phyloP scores from a whole-genome alignment of 495 filamentous ascomycete species.

The Penicillium cinerascens region DNA sequence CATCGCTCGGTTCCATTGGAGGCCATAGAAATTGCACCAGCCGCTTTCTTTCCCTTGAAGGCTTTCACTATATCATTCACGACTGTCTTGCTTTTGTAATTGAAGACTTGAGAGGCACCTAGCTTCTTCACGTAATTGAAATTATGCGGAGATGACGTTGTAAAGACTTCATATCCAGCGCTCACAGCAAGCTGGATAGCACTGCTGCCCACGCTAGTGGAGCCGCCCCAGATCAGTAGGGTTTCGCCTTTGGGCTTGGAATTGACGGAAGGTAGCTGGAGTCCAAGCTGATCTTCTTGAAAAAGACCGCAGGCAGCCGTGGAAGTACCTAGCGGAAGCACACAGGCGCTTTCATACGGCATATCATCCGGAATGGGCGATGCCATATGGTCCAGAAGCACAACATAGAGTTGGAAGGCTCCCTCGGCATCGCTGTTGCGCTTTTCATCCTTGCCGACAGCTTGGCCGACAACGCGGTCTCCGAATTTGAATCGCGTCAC shows the following conservation, averaged over 20 bases:
- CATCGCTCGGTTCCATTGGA: conserved; percentile 5
- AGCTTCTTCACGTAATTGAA: conserved; percentile 48
- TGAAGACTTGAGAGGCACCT: conserved; percentile 55
- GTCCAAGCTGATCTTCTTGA: conserved; percentile 14
- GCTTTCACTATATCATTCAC: conserved; percentile 22
- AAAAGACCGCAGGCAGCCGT: conserved; percentile 18
- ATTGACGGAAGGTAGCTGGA: conserved; percentile 1
- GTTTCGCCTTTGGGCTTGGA: conserved; percentile 29
- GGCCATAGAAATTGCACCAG: conserved; percentile 6
- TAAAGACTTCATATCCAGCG: conserved; percentile 56
- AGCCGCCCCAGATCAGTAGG: conserved; percentile 46
- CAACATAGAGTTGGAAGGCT: conserved; percentile 47
- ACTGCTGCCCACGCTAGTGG: conserved; percentile 54
- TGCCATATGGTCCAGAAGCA: conserved; percentile 28
- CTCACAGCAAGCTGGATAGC: conserved; percentile 60
- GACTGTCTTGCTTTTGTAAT: conserved; percentile 47
- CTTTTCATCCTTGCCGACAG: conserved; percentile 1
- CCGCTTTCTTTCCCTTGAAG: background rate
- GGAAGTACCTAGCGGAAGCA: conserved; percentile 14
- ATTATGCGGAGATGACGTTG: conserved; percentile 53
- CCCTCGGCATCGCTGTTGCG: conserved; percentile 18
- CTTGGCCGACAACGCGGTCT: conserved; percentile 42
- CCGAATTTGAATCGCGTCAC: conserved; percentile 32
- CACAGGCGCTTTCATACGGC: conserved; percentile 42
- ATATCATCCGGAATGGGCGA: conserved; percentile 43